Base-by-base conservation (phyloP, 768 basidiomycete species). In the Cystobasidium tubakii region DNA sequence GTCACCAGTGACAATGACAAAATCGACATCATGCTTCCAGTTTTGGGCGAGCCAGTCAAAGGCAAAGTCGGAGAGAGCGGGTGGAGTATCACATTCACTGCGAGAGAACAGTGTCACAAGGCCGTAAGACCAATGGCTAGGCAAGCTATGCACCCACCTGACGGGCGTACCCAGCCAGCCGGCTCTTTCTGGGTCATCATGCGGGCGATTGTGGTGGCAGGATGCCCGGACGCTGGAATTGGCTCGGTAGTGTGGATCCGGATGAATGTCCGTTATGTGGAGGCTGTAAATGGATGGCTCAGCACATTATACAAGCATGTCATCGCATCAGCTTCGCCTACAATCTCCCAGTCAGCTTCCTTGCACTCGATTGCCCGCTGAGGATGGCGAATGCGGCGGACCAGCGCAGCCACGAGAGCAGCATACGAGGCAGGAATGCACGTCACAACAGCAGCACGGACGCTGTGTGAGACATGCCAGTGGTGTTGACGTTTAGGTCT, bases 11-110 rank as follows among this genome's bases (percentile, higher is more conserved):
- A 90, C 93, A 42, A 96, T 84, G 36, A 96, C 91, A 80, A 94
- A 96, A 79, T 96, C 92, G 44, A 96, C 85, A 77, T 93, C 87
- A 74, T 86, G 84, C 50, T 88, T 86, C 91, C 90, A 93, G 75
- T 90, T 85, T 76, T 87, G 84, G 65, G 88, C 88, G 69, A 94
- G 81, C 82, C 85, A 90, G 76, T 92, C 88, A 64, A 96, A 85
- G 12, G 92, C 92, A 44, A 86, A 84, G 80, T 96, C 90, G 36
- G 89, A 87, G n/a, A 94, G 85, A 15, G 83, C 82, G 55, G 90
- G 82, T 0, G 92, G 91, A 19, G 92, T 86, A 81, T 96, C 92
- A 78, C 92, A 92, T 23, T 88, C 86, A 55, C 88, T 89, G 78
- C 21, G n/a, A 34, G n/a, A 3, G 0, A 0, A 71, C 62, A 42